Evolutionary conservation across 1,284 basidiomycete species (phyloP), one percentile per base, ranked within the genome.

Genomic region (Ustilago loliicola): DNA sequence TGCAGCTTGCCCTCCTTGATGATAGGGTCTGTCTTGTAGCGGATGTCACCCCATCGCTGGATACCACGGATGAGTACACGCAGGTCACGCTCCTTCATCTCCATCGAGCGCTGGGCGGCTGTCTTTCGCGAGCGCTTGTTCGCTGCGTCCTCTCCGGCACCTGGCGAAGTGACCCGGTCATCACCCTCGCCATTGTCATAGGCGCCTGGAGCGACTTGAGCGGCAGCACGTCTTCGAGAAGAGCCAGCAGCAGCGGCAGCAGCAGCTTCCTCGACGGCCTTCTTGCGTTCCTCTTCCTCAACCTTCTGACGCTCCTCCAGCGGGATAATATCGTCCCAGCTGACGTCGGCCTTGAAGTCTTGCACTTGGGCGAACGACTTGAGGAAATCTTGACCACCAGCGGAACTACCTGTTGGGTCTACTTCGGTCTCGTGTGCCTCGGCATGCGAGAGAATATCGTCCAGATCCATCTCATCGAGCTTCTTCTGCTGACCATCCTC

Each of bases 261-360:
- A 17, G 81, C 80, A 3, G 83, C 83, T 77, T 94, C 94, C 78
- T 95, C 94, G 55, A 91, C 90, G 19, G 85, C 83, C 63, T 83
- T 82, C 65, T 87, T 81, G 34, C 82, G 80, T 64, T 82, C 81
- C 58, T 85, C 83, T 58, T 87, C 87, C 75, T 96, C 94, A 55
- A 93, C 91, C 86, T 92, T 92, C 86, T 93, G 92, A 8, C 97
- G 92, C 83, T 96, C 95, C 42, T 96, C 94, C 13, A 93, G 88
- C 9, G 97, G 97, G 80, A 99, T 99, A 85, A 99, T 99, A 80
- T 99, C 97, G 85, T 99, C 97, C 97, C 97, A 99, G 85, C 82
- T 85, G 3, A 89, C 94, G 90, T 98, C 93, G 84, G 96, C 95
- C 90, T 98, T 98, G 85, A 99, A 92, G 87, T 99, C 97, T 87